These are phyloP conservation scores for Lactuca saligna DNA, from an alignment of 129 eudicot genomes.

Conservation along the genomic window DNA sequence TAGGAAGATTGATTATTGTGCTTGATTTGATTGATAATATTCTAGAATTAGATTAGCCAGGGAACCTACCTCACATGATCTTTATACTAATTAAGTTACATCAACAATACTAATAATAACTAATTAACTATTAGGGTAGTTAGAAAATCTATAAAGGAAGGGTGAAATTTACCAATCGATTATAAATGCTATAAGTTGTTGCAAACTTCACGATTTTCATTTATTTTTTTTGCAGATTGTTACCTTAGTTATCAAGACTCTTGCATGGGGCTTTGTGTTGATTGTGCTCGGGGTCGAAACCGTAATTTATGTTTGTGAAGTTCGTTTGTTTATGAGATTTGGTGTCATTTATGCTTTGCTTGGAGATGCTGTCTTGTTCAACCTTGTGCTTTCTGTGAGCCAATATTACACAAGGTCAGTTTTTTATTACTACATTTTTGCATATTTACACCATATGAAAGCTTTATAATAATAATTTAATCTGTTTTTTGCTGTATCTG, in stretches of 20 bases:
- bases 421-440: constrained; percentile 3
- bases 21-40: no score
- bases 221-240: constrained; percentile 51
- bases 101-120: no score
- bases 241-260: constrained; percentile 65
- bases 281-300: constrained; percentile 73
- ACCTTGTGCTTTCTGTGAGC: constrained; percentile 60
- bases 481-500: constrained; percentile 39
- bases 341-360: constrained; percentile 74
- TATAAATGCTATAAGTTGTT: no score
- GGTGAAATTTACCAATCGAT: no score
- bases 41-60: no score
- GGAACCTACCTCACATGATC: no score
- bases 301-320: constrained; percentile 65
- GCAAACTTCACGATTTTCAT: neutral
- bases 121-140: no score
- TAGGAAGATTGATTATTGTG: no score
- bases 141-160: no score
- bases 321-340: constrained; percentile 82
- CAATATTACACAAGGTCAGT: constrained; percentile 59
- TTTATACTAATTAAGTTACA: no score
- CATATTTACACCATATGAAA: neutral
- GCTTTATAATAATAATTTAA: constrained; percentile 6
- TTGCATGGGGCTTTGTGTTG: constrained; percentile 80
- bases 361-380: constrained; percentile 70